Evolutionary conservation across 2,329 filamentous ascomycete genomes (phyloP), one percentile per base, ranked within the genome.

Genomic region (Monascus ruber): DNA sequence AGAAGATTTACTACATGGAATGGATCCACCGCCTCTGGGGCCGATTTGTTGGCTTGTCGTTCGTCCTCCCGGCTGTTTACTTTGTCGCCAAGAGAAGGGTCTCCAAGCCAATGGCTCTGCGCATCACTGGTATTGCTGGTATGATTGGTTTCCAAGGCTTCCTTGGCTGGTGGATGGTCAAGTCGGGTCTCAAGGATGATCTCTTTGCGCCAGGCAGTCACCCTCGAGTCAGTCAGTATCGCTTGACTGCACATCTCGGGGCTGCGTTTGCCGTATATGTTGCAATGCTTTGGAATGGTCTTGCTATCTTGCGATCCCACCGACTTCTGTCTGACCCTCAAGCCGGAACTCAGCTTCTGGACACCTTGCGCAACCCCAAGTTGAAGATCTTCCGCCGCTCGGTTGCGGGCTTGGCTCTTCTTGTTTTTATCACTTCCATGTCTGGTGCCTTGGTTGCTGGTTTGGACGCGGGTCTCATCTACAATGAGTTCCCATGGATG

Each of bases 121-220:
- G 84, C 46, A 72, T 98, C 9, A 67, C 78, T 32, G 89, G 87
- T 8, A 96, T 98, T 46, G 85, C 85, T 33, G 77, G 74, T 36
- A 71, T 96, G 52, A 95, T 98, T 54, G 91, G 86, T 39, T 91
- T 94, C 62, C 91, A 98, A 63, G 91, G 91, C 34, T 77, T 91
- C 54, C 81, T 98, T 47, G 91, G 91, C 39, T 98, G 91, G 91
- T 98, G 91, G 87, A 98, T 98, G 91, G 91, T 98, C 51, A 93
- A 93, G 65, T 93, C 85, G 7, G 91, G 91, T 1, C 72, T 98
- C 46, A 93, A 89, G 60, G 91, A 96, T 58, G 91, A 98, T 60
- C 75, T 98, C 26, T 95, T 98, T 58, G 85, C 85, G 17, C 83
- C 85, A 2, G 91, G 88, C 8, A 83, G 81, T 41, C 86, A 94